phyloP scores from a whole-genome alignment of 352 stramenopile genomes.

The Salisapilia sapeloensis region DNA sequence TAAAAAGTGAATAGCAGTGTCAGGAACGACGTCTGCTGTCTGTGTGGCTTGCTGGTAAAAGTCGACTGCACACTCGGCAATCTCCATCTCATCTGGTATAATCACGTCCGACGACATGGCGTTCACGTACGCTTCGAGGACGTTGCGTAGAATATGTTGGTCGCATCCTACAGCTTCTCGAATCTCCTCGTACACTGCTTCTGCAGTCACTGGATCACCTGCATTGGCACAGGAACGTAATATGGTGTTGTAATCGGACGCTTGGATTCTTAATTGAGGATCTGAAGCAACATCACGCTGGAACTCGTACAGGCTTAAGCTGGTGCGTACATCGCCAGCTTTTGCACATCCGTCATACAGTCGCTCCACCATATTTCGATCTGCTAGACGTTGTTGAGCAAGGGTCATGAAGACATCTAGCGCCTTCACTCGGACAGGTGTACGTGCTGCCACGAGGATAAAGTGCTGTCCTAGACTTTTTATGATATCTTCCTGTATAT shows the following conservation, averaged over 20 bases:
- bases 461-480: too few species aligned
- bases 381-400: too few species aligned
- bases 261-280: too few species aligned
- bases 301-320: too few species aligned
- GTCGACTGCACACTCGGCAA: constrained; percentile 11
- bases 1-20: constrained; percentile 19
- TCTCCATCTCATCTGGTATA: constrained; percentile 5
- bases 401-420: too few species aligned
- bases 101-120: constrained; percentile 1
- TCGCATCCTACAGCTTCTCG: constrained; percentile 10
- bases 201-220: constrained; percentile 10
- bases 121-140: constrained; percentile 19
- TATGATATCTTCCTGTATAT: too few species aligned
- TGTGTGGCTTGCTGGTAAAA: constrained; percentile 4
- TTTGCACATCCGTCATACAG: too few species aligned
- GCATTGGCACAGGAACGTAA: constrained; percentile 20
- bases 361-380: too few species aligned
- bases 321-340: too few species aligned
- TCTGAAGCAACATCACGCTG: too few species aligned
- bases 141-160: constrained; percentile 28
- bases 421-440: too few species aligned
- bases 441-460: too few species aligned
- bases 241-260: constrained; percentile 30
- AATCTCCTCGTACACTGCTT: constrained; percentile 20
- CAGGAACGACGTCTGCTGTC: constrained; percentile 6